Evolutionary conservation across 352 stramenopile genomes (phyloP).

Genomic region (Saprolegnia parasitica): DNA sequence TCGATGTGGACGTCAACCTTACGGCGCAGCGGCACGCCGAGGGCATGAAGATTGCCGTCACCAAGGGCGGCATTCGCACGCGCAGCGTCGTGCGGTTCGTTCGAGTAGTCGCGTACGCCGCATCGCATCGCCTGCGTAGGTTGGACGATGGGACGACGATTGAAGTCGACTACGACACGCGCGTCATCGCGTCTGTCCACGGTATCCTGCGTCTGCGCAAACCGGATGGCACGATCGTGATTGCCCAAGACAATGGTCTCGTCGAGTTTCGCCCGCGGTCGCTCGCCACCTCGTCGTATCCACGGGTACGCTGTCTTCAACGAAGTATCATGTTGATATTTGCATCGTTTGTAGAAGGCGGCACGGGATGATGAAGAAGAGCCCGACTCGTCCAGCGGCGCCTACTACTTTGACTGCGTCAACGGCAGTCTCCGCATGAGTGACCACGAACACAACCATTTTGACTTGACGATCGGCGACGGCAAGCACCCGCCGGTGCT

Average conservation of each 20-base stretch:
- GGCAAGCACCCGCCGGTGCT: constrained; percentile 31
- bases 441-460: constrained; percentile 70
- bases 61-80: constrained; percentile 58
- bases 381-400: constrained; percentile 58
- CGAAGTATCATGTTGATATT: not conserved
- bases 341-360: not conserved
- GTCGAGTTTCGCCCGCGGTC: constrained; percentile 45
- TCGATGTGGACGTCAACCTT: constrained; percentile 66
- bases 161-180: constrained; percentile 69
- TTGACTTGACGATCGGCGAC: constrained; percentile 42
- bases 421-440: constrained; percentile 49
- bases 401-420: constrained; percentile 73
- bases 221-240: constrained; percentile 40
- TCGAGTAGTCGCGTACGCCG: not conserved
- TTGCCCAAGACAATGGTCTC: constrained; percentile 66
- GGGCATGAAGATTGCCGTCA: constrained; percentile 58
- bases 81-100: constrained; percentile 40
- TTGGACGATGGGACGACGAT: constrained; percentile 54
- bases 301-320: not conserved
- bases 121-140: constrained; percentile 27
- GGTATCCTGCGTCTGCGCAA: constrained; percentile 51
- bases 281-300: not conserved
- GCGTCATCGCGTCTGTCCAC: constrained; percentile 69
- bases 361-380: constrained; percentile 34
- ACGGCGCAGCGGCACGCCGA: constrained; percentile 49